Evolutionary conservation across 331 rosid species (phyloP), one percentile per base, ranked within the genome.

Genomic region (Malus hybrid): DNA sequence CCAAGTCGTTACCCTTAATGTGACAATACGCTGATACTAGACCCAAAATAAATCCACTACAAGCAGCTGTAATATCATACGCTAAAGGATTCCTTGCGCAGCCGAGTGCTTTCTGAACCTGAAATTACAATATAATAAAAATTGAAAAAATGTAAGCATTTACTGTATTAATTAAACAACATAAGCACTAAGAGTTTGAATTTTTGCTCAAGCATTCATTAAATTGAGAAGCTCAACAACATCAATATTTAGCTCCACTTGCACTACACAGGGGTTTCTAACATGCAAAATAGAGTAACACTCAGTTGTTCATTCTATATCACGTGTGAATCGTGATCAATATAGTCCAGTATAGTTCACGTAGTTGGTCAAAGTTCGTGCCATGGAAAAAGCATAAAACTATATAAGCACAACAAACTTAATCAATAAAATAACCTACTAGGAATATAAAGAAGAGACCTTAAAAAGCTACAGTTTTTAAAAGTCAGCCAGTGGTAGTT

Each of bases 51-150:
- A 93, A 93, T 82, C 97, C 98, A 56, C 98, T 93, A 79, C 98
- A 93, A 22, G 98, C 98, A 85, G 98, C 98, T 19, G 97, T 93
- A 42, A 93, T 93, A 80, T 93, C 98, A 86, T 90, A 93, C 62
- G 97, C 86, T 83, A 91, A 74, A 26, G 98, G 98, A 65, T 84
- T 86, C 72, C 72, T 81, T 80, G 76, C 90, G 90, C 98, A 93
- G 78, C 98, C 98, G 79, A 93, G 96, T 74, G 87, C 90, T 75
- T 89, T 91, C 84, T 89, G 97, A 77, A 93, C 87, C 98, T 93
- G 90, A 80, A 74, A 64, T 63, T 71, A 72, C 68, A 58, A 20
- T 12, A 58, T n/a, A 66, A 83, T 24, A 72, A 53, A 14, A 52
- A 70, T 30, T 71, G 55, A 53, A 61, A 33, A 56, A 55, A 30